Base-by-base conservation (phyloP, 352 stramenopile species). In the Globisporangium nunn region DNA sequence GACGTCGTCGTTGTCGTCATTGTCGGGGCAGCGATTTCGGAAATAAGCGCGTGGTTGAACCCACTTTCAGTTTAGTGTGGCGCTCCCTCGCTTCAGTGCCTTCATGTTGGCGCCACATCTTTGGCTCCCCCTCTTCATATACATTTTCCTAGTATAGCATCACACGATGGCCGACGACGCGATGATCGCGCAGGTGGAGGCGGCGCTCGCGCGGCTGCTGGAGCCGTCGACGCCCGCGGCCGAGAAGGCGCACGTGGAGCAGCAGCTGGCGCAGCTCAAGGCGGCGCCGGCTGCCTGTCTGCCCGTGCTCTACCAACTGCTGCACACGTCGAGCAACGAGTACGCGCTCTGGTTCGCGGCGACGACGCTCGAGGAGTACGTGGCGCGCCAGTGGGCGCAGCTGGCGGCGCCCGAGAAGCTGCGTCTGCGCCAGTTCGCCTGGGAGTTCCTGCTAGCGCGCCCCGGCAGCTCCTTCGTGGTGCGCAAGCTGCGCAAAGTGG, bases 311-410 rank as follows among this genome's bases (percentile, higher is more conserved):
- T 85, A 80, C 58, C 68, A 82, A 65, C 61, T 91, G 14, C 59
- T 91, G 41, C 52, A 56, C 39, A 72, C 75, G 14, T 88, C 76
- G 11, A 74, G 64, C 58, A 87, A 78, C 63, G 76, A 89, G 69
- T 89, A 88, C 61, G 67, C 75, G 63, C 78, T 91, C 44, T 91
- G 81, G 81, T 91, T 91, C 52, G 81, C 81, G 5, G 64, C 70
- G 18, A 87, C 74, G 8, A 81, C 81, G 37, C 56, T 91, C 29
- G 81, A 91, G 43, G 81, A 91, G 65, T 89, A 89, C 63, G 75
- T 91, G 2, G 75, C 77, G 31, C 75, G 66, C 54, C 72, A 68
- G 56, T 91, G 78, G 78, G 31, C 61, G 0, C 67, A 73, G 30
- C 78, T 91, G 30, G 47, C 66, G 4, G 29, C 49, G 14, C 52